phyloP scores from a whole-genome alignment of 2,329 filamentous ascomycete species.

The Trichoderma guizhouense region DNA sequence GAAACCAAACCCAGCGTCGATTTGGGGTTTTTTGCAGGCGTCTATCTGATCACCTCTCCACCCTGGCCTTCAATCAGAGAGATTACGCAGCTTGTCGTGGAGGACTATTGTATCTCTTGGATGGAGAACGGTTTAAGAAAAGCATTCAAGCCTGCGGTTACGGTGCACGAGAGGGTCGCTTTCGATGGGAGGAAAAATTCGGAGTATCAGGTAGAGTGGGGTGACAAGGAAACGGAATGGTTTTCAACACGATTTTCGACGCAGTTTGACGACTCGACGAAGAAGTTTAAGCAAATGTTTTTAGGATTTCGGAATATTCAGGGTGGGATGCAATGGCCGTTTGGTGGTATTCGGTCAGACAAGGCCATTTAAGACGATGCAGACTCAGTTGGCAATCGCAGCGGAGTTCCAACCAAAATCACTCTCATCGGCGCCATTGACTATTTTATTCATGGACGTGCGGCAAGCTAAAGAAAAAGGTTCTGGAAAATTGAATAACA shows the following conservation, averaged over 20 bases:
- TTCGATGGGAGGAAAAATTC: not conserved
- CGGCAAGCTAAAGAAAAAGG: too few relatives aligned
- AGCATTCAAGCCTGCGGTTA: not conserved
- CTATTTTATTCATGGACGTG: not conserved
- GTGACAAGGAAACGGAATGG: not conserved
- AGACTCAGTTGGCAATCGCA: not conserved
- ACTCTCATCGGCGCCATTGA: not conserved
- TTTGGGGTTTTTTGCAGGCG: not conserved
- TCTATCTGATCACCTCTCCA: not conserved
- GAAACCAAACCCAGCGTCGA: not conserved
- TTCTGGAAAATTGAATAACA: not conserved
- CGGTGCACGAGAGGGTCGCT: not conserved
- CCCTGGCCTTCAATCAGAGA: not conserved
- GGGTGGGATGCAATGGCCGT: not conserved
- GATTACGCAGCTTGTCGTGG: not conserved
- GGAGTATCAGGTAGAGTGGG: not conserved
- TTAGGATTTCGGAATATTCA: not conserved
- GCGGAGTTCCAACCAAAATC: not conserved
- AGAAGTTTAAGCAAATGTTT: not conserved
- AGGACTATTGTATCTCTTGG: not conserved
- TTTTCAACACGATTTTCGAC: not conserved
- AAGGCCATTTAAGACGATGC: not conserved
- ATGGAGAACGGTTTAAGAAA: not conserved
- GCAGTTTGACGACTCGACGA: not conserved
- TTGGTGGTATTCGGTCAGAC: not conserved